phyloP scores from a whole-genome alignment of 2,329 filamentous ascomycete genomes.

The Phialophora verrucosa region DNA sequence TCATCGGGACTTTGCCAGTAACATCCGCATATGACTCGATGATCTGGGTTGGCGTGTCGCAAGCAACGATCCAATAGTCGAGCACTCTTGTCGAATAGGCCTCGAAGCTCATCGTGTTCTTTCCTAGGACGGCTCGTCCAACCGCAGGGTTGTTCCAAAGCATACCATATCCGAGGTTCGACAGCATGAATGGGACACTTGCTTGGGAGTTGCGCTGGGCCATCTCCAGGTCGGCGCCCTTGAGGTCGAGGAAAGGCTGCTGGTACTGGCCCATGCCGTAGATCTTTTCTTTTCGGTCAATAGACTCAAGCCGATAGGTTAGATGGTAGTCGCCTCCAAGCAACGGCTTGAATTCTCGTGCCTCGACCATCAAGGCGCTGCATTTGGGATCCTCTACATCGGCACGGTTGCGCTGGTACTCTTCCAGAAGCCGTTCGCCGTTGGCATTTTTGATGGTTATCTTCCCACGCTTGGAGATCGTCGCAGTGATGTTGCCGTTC shows the following conservation, averaged over 20 bases:
- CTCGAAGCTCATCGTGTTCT: conserved; percentile 67
- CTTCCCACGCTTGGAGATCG: conserved; percentile 57
- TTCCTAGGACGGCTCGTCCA: conserved; percentile 65
- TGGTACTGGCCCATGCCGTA: conserved; percentile 74
- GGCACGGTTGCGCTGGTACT: conserved; percentile 58
- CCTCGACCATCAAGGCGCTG: conserved; percentile 62
- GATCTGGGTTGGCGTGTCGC: conserved; percentile 62
- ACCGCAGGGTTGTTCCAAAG: conserved; percentile 71
- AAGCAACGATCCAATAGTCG: conserved; percentile 70
- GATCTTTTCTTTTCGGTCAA: conserved; percentile 63
- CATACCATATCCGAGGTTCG: conserved; percentile 66
- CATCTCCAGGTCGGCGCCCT: conserved; percentile 67
- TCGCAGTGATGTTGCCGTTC: conserved; percentile 58
- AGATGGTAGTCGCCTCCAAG: conserved; percentile 61
- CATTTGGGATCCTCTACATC: conserved; percentile 64
- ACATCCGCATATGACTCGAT: conserved; percentile 61
- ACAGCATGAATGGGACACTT: conserved; percentile 67
- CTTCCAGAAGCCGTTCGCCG: conserved; percentile 57
- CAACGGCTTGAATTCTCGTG: conserved; percentile 63
- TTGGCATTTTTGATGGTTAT: conserved; percentile 54
- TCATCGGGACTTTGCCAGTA: conserved; percentile 67
- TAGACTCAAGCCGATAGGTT: conserved; percentile 64
- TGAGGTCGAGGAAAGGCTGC: conserved; percentile 67
- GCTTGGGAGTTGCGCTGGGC: conserved; percentile 72
- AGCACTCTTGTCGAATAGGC: conserved; percentile 62